Conservation (phyloP, 2,329 filamentous ascomycete genomes). For the Trichoderma harzianum region DNA sequence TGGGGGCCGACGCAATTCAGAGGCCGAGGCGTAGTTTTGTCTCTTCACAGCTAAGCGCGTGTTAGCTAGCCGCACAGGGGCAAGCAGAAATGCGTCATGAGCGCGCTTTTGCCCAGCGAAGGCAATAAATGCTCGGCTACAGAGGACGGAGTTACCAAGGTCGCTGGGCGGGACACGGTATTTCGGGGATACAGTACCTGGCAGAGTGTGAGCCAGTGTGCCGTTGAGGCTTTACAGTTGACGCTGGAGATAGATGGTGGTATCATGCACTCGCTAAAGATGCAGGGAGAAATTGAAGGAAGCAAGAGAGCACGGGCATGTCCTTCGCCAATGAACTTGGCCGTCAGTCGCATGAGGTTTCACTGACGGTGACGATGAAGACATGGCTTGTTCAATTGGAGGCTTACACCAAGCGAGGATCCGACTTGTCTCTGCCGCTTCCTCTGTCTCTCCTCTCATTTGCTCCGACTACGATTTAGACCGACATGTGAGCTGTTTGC, state of each 20-base stretch:
- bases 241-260: not conserved
- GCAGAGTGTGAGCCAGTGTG: not conserved
- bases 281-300: not conserved
- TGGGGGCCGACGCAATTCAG: not conserved
- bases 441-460: not conserved
- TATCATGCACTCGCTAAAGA: conserved; percentile 1
- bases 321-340: not conserved
- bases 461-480: not conserved
- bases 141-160: not conserved
- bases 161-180: not conserved
- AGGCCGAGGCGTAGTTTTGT: conserved; percentile 11
- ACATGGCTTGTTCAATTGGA: not conserved
- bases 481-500: not conserved
- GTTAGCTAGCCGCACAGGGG: not conserved
- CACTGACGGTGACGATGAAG: not conserved
- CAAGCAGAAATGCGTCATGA: not conserved
- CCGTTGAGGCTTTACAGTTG: not conserved
- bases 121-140: not conserved
- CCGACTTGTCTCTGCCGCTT: not conserved
- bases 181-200: not conserved
- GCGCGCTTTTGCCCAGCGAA: not conserved
- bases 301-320: not conserved
- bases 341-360: not conserved
- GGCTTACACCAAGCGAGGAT: not conserved
- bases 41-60: conserved; percentile 7